Percentiles rank a stretch among this genome's conserved stretches.
phyloP scores from a whole-genome alignment of 495 filamentous ascomycete genomes.

The Aspergillus indologenus region DNA sequence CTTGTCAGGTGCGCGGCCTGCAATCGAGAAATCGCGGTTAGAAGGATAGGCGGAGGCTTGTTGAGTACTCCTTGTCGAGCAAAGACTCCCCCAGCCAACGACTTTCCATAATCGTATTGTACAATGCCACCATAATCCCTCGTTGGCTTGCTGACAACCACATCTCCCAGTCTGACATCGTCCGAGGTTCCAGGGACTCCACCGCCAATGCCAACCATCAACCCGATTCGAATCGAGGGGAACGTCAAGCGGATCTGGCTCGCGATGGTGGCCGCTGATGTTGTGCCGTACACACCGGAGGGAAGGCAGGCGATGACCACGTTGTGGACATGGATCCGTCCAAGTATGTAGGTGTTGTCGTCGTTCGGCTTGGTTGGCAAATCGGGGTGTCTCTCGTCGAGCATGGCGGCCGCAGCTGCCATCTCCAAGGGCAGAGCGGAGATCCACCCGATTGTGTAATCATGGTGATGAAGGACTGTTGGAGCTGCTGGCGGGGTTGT shows the following conservation, averaged over 20 bases:
- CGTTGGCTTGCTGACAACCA: background rate
- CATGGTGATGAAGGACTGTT: background rate
- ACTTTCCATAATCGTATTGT: conserved; percentile 2
- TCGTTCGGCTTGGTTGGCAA: conserved; percentile 17
- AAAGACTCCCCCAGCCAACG: background rate
- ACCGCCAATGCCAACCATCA: background rate
- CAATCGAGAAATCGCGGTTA: background rate
- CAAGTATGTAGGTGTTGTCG: conserved; percentile 36
- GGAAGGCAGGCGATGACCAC: conserved; percentile 35
- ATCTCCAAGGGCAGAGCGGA: conserved; percentile 33
- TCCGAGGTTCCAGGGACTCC: background rate
- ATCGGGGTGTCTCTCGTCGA: conserved; percentile 28
- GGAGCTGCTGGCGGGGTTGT: background rate
- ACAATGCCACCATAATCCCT: background rate
- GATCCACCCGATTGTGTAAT: conserved; percentile 35
- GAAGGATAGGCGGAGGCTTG: background rate
- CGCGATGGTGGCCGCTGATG: background rate
- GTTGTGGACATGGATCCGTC: conserved; percentile 30
- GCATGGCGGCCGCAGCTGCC: conserved; percentile 27
- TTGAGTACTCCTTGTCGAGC: background rate
- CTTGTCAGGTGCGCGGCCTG: background rate
- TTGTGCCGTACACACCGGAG: conserved; percentile 26
- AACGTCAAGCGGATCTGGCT: background rate
- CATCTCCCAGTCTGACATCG: background rate
- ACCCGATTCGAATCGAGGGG: background rate